phyloP scores from a whole-genome alignment of 495 filamentous ascomycete species.

The Copromyces sp. region DNA sequence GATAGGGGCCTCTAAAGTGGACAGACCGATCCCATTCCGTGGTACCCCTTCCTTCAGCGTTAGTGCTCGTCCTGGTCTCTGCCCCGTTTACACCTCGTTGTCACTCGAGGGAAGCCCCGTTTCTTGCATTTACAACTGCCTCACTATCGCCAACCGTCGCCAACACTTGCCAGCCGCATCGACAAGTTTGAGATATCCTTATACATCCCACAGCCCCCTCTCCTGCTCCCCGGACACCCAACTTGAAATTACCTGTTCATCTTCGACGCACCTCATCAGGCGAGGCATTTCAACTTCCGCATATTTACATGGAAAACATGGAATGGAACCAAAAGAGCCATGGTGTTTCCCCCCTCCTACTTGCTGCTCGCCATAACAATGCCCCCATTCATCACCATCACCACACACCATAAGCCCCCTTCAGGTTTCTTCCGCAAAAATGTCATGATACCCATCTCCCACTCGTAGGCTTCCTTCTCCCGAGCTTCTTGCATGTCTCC shows the following conservation, averaged over 20 bases:
- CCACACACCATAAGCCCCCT: not conserved
- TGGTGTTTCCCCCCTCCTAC: not conserved
- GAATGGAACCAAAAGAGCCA: not conserved
- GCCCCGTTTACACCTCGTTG: not conserved
- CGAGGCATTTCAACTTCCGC: not conserved
- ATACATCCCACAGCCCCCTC: not conserved
- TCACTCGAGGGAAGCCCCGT: not conserved
- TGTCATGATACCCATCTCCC: not conserved
- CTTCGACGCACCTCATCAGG: not conserved
- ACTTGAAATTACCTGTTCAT: not conserved
- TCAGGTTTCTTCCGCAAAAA: not conserved
- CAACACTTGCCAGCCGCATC: not conserved
- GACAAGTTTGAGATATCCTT: not conserved
- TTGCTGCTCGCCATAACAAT: not conserved
- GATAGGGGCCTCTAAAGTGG: not conserved
- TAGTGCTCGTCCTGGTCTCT: too few relatives aligned
- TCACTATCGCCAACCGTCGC: not conserved
- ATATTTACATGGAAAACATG: too few relatives aligned
- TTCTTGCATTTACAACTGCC: not conserved
- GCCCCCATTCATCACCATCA: not conserved
- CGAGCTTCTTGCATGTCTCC: not conserved
- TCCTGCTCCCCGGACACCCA: not conserved
- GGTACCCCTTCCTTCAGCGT: too few relatives aligned
- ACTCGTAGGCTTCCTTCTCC: not conserved
- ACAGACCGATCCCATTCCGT: too few relatives aligned